A percentile compares a stretch with the other conserved stretches of the same genome.
Conservation (phyloP, 2,329 filamentous ascomycete genomes). For the Huntiella savannae region DNA sequence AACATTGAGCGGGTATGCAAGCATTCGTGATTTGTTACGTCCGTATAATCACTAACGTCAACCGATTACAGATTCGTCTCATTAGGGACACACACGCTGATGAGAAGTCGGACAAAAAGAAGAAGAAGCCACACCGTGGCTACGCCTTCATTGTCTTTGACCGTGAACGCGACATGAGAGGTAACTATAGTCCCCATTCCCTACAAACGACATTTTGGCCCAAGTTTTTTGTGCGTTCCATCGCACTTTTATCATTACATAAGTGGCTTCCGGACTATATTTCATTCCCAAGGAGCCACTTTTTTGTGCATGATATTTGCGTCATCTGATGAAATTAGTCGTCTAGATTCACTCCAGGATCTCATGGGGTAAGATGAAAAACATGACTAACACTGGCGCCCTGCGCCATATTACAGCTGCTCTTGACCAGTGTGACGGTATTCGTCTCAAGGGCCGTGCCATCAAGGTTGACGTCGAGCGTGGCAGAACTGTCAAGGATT, state of each 20-base stretch:
- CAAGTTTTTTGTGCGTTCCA: no score
- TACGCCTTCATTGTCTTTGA: constrained; percentile 97
- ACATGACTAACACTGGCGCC: constrained; percentile 47
- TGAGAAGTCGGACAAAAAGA: constrained; percentile 48
- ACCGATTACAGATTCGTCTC: constrained; percentile 53
- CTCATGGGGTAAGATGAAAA: constrained; percentile 30
- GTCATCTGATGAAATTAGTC: neutral
- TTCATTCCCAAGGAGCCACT: no score
- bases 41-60: constrained; percentile 12
- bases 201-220: constrained; percentile 16
- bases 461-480: constrained; percentile 93
- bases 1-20: constrained; percentile 68
- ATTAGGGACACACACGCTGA: constrained; percentile 56
- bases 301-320: neutral
- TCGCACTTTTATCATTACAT: no score
- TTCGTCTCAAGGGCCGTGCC: constrained; percentile 78
- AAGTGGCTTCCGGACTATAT: no score
- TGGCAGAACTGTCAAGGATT: constrained; percentile 80
- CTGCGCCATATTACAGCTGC: constrained; percentile 57
- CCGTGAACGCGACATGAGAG: constrained; percentile 97
- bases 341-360: neutral
- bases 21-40: neutral
- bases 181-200: constrained; percentile 38
- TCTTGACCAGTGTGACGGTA: constrained; percentile 67
- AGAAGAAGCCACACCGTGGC: constrained; percentile 65